Percentiles rank a stretch among this genome's conserved stretches.
Conservation (phyloP, 768 basidiomycete species). For the Termitomyces sp. region DNA sequence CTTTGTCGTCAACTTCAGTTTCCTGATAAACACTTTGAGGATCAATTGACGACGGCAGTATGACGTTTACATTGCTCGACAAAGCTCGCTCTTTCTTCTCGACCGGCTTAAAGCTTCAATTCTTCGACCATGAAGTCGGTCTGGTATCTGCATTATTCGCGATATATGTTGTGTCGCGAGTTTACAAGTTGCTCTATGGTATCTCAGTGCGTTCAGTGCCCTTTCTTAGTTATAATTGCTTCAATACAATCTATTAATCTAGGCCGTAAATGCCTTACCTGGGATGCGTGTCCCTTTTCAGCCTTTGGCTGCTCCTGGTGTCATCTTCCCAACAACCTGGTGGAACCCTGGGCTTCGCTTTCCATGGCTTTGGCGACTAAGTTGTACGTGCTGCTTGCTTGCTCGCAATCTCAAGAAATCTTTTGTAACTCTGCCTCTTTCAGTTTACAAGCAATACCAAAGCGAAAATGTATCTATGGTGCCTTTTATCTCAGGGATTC, state of each 20-base stretch:
- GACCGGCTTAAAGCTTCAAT: not conserved
- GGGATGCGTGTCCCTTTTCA: constrained; percentile 36
- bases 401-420: not conserved
- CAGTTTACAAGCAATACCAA: constrained; percentile 30
- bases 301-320: constrained; percentile 32
- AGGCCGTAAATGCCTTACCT: constrained; percentile 32
- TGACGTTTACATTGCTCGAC: not conserved
- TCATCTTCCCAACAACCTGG: constrained; percentile 31
- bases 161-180: constrained; percentile 25
- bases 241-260: not conserved
- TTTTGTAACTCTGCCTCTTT: not conserved
- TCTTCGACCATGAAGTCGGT: constrained; percentile 11
- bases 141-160: constrained; percentile 11
- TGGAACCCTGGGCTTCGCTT: constrained; percentile 35
- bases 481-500: constrained; percentile 29
- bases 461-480: constrained; percentile 36
- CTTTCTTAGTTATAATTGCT: not conserved
- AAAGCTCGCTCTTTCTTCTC: not conserved
- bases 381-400: constrained; percentile 19
- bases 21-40: not conserved
- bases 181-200: constrained; percentile 23
- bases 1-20: not conserved
- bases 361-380: constrained; percentile 30
- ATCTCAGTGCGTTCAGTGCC: constrained; percentile 21
- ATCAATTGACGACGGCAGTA: not conserved